Percentiles rank a stretch among this genome's conserved stretches.
Evolutionary conservation across 129 eudicot genomes (phyloP).

Genomic region (Calendula officinalis): DNA sequence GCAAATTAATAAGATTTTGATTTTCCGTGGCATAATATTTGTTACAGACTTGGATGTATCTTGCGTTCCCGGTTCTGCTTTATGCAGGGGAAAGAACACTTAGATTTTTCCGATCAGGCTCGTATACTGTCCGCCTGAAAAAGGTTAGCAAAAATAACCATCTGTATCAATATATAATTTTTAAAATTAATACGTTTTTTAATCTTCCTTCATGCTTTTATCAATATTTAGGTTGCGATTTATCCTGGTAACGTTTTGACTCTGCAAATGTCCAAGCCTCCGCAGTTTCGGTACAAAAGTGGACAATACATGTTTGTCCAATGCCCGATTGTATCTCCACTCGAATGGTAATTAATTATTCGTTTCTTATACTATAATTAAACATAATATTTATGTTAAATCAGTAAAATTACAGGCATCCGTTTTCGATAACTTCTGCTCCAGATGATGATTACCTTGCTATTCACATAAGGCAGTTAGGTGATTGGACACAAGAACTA

Average conservation of each 20-base stretch:
- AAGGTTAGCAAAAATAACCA: slow-evolving; percentile 45
- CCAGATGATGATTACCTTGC: slow-evolving; percentile 17
- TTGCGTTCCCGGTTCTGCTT: slow-evolving; percentile 83
- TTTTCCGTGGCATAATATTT: slow-evolving; percentile 8
- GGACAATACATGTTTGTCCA: slow-evolving; percentile 25
- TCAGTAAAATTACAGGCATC: slow-evolving; percentile 5
- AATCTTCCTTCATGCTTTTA: background rate
- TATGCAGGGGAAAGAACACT: slow-evolving; percentile 96
- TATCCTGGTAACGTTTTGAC: slow-evolving; percentile 12
- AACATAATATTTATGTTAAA: background rate
- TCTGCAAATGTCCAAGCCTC: slow-evolving; percentile 18
- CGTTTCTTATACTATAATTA: background rate
- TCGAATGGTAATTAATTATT: slow-evolving; percentile 6
- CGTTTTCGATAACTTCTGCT: slow-evolving; percentile 22
- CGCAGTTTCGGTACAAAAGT: slow-evolving; percentile 10
- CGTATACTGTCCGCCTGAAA: slow-evolving; percentile 62
- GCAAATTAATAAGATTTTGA: too few relatives aligned
- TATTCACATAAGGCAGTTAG: slow-evolving; percentile 5
- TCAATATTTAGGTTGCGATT: slow-evolving; percentile 63
- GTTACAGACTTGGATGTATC: slow-evolving; percentile 95
- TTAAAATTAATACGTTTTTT: too few relatives aligned
- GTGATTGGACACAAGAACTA: slow-evolving; percentile 18
- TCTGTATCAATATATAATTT: too few relatives aligned
- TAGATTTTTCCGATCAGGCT: slow-evolving; percentile 84
- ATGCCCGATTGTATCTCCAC: slow-evolving; percentile 14